Evolutionary conservation across 1,284 basidiomycete genomes (phyloP), one percentile per base, ranked within the genome.

Genomic region (Ceratorhiza oryzae-sativae): DNA sequence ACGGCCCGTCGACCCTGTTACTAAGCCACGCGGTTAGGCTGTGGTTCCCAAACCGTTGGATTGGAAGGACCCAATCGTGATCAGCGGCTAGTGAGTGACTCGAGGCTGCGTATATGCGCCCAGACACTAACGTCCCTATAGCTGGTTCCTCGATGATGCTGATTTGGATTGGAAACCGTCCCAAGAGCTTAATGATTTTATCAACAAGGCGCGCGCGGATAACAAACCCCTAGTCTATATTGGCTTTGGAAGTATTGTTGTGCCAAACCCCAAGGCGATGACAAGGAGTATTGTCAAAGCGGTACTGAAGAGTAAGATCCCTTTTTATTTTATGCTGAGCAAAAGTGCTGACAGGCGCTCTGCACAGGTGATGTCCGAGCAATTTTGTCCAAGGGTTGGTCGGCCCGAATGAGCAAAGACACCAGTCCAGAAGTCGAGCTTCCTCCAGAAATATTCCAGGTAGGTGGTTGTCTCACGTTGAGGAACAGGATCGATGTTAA

Each of bases 371-470:
- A 83, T 74, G 89, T 91, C 1, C 83, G 89, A 34, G 91, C 91
- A 0, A 89, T 93, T 74, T 83, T 93, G 25, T 88, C 88, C 20
- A 91, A 90, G 78, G 92, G 92, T 25, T 93, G 92, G 92, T 88
- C 88, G 0, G 84, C 86, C 12, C 83, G 91, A 27, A 84, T 84
- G 80, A 81, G 77, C 72, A 84, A 81, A 77, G 76, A 78, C 42
- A 79, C 79, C 55, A 79, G 77, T 77, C 79, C 79, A 75, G 80
- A 81, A 42, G 75, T 82, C 62, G 79, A 80, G 32, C 82, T 85
- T 58, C 83, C 84, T 4, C 79, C 82, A 25, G 81, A 84, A 76
- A 82, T 80, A 73, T 85, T 81, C 75, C 75, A 79, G 53, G 80
- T 81, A 70, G 46, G 80, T 75, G 59, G n/a, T 6, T 1, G 13